Evolutionary conservation across 352 stramenopile genomes (phyloP).

Genomic region (Phytopythium cucurbitacearum): DNA sequence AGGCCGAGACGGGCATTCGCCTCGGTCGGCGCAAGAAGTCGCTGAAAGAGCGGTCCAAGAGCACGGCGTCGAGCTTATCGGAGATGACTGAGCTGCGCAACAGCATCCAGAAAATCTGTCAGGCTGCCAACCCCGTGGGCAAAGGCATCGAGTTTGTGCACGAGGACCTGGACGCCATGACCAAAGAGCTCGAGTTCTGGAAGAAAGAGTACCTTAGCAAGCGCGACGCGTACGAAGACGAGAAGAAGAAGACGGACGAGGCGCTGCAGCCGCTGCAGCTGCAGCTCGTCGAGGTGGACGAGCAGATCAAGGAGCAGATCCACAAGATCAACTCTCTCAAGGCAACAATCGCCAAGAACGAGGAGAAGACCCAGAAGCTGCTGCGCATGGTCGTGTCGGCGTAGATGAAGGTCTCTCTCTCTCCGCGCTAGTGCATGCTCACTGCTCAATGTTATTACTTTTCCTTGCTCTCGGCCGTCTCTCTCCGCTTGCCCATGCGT

Average conservation of each 20-base stretch:
- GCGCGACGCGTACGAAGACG: conserved; percentile 72
- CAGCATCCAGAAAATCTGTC: conserved; percentile 90
- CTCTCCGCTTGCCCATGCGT: conserved; percentile 32
- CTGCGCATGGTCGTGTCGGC: conserved; percentile 86
- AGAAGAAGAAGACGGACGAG: conserved; percentile 83
- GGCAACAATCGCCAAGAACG: conserved; percentile 90
- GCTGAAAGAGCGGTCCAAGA: conserved; percentile 79
- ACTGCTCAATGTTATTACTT: neutral
- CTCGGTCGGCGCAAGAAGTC: conserved; percentile 71
- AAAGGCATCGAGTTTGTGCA: conserved; percentile 93
- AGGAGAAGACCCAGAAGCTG: conserved; percentile 89
- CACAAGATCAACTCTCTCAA: conserved; percentile 92
- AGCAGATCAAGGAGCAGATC: conserved; percentile 89
- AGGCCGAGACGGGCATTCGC: conserved; percentile 71
- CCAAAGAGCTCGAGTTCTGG: conserved; percentile 91
- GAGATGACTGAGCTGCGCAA: conserved; percentile 77
- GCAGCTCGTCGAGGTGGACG: conserved; percentile 84
- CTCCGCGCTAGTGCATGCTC: neutral
- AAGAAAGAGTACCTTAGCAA: conserved; percentile 79
- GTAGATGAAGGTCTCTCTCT: conserved; percentile 7
- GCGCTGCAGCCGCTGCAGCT: conserved; percentile 76
- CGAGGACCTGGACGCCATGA: conserved; percentile 93
- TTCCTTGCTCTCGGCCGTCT: conserved; percentile 2
- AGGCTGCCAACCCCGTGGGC: conserved; percentile 88
- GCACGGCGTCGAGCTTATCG: conserved; percentile 40